A percentile compares a stretch with the other conserved stretches of the same genome.
Evolutionary conservation across 352 stramenopile genomes (phyloP).

Genomic region (Phytophthora boehmeriae): DNA sequence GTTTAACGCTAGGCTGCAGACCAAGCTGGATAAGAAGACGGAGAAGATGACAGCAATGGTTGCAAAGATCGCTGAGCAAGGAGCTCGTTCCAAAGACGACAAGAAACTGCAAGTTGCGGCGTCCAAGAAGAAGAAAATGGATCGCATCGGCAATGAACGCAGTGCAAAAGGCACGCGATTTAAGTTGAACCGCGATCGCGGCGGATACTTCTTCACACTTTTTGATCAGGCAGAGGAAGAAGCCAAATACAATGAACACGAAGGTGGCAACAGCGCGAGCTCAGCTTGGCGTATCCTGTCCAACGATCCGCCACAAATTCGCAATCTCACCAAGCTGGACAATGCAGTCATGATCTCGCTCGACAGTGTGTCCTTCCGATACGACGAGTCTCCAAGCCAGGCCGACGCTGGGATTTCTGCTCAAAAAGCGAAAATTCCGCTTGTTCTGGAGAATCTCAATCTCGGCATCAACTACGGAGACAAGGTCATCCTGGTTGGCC

Average conservation of each 20-base stretch:
- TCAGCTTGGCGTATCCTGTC: constrained; percentile 53
- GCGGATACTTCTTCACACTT: constrained; percentile 42
- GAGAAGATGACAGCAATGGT: constrained; percentile 65
- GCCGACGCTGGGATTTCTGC: background rate
- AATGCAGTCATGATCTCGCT: constrained; percentile 60
- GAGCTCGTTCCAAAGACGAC: constrained; percentile 49
- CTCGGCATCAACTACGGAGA: constrained; percentile 79
- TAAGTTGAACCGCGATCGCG: constrained; percentile 57
- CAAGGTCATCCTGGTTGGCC: constrained; percentile 88
- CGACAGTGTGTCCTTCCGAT: constrained; percentile 58
- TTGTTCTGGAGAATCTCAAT: constrained; percentile 71
- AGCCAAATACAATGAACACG: constrained; percentile 47
- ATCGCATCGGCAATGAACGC: constrained; percentile 53
- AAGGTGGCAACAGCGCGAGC: constrained; percentile 25
- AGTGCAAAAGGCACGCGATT: constrained; percentile 68
- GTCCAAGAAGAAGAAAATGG: constrained; percentile 76
- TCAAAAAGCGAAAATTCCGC: constrained; percentile 19
- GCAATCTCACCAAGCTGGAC: constrained; percentile 54
- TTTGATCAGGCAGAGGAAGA: constrained; percentile 47
- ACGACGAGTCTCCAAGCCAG: constrained; percentile 18
- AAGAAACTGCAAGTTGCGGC: constrained; percentile 70
- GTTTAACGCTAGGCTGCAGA: constrained; percentile 53
- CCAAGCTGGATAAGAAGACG: constrained; percentile 58
- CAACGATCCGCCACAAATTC: constrained; percentile 52
- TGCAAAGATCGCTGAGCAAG: constrained; percentile 47